Base-by-base conservation (phyloP, 148 eudicot genomes). In the Linanthus parryae region DNA sequence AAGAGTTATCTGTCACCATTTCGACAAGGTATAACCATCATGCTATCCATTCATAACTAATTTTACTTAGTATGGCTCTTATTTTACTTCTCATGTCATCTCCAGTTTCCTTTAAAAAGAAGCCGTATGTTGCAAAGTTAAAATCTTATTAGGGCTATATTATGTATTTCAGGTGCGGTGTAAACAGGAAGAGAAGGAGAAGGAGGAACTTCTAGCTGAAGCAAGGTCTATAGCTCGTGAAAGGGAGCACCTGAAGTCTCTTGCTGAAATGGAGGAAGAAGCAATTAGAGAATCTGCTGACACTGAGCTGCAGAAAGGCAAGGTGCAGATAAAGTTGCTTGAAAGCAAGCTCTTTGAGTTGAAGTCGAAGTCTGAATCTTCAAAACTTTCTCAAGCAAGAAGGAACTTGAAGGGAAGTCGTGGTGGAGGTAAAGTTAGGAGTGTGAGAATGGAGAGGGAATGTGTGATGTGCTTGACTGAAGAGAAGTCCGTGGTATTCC, bases 381-480 rank as follows among this genome's bases (percentile, higher is more conserved):
- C 84, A 20, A 83, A 86, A 64, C 83, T 86, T 54, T 87, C 87
- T n/a, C 90, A 90, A 49, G 69, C 83, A 33, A 80, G 66, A 67
- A 57, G 76, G 61, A 84, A 90, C 24, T 63, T 74, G 5, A 74
- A 81, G 41, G 85, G 78, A 45, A 76, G 74, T 72, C 69, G 66
- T 45, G 66, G 76, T 21, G 35, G 59, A 19, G 58, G 69, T 8
- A 64, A 60, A 19, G 13, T n/a, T 9, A 80, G 85, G 52, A 83
- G 88, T 25, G 94, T 81, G 15, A 84, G 74, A 63, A 66, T 85
- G 27, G 96, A 84, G 12, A 64, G 89, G 42, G 96, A 88, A 45
- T 88, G 97, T 19, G 94, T 84, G 48, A 84, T 88, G 94, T 88
- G 97, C 69, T 65, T 84, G 21, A 72, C 90, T 1, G 90, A 84